Evolutionary conservation across 179 eudicot genomes (phyloP).

Genomic region (Monotropa hypopitys): DNA sequence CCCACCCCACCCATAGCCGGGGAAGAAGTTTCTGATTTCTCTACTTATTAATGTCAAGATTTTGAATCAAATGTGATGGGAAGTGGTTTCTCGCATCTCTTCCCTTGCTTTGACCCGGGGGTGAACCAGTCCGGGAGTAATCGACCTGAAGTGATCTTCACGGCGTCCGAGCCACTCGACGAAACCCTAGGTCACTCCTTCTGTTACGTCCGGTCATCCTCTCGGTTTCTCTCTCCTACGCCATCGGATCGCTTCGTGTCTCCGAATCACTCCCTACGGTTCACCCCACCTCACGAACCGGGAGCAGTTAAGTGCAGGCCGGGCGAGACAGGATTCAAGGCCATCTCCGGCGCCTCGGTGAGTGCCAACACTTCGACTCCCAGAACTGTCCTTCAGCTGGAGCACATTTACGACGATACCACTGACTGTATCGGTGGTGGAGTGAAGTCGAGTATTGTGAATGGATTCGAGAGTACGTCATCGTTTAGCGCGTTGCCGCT

Average conservation of each 20-base stretch:
- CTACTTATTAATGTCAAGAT: not conserved
- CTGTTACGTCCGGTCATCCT: constrained; percentile 79
- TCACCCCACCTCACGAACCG: constrained; percentile 43
- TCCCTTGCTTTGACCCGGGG: constrained; percentile 62
- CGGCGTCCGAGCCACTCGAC: constrained; percentile 38
- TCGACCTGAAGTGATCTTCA: constrained; percentile 27
- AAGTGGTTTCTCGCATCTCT: constrained; percentile 57
- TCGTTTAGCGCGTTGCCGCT: constrained; percentile 65
- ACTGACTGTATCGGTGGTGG: constrained; percentile 16
- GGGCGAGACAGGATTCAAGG: constrained; percentile 34
- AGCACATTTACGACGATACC: constrained; percentile 32
- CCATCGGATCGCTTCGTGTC: constrained; percentile 71
- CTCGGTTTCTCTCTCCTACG: constrained; percentile 64
- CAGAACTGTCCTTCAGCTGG: constrained; percentile 37
- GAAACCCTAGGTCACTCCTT: constrained; percentile 97
- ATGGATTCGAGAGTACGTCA: constrained; percentile 81
- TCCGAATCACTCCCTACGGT: constrained; percentile 57
- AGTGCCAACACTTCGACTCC: constrained; percentile 78
- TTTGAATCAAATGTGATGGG: constrained; percentile 80
- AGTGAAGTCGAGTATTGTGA: constrained; percentile 27
- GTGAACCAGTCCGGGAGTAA: constrained; percentile 14
- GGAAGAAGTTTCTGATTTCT: not conserved
- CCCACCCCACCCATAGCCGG: not conserved
- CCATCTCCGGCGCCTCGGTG: constrained; percentile 89
- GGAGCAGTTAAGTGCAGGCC: constrained; percentile 24